Percentiles rank a stretch among this genome's conserved stretches.
These are phyloP conservation scores for Yamadazyma jaroonii DNA, from an alignment of 1,139 yeast species.

Conservation along the genomic window DNA sequence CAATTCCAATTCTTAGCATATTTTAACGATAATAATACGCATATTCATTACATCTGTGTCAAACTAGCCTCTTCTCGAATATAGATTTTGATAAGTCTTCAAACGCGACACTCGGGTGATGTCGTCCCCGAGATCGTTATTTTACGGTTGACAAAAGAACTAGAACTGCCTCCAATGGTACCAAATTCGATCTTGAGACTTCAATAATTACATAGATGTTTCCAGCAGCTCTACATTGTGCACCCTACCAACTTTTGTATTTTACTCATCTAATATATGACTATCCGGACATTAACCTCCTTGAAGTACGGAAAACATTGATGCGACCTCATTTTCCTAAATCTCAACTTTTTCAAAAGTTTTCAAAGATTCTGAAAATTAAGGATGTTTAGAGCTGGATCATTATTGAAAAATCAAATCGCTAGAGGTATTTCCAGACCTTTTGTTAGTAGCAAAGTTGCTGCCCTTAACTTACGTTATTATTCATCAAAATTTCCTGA, in stretches of 20 bases:
- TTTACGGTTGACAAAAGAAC: not conserved
- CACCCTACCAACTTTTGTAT: too few relatives aligned
- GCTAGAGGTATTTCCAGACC: conserved; percentile 1
- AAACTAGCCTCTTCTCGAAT: too few relatives aligned
- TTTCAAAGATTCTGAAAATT: conserved; percentile 1
- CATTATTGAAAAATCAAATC: conserved; percentile 1
- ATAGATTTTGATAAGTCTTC: conserved; percentile 1
- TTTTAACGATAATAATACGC: too few relatives aligned
- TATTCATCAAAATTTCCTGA: conserved; percentile 54
- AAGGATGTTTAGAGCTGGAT: conserved; percentile 3
- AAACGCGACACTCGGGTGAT: conserved; percentile 14
- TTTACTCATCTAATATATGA: not conserved
- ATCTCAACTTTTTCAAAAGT: conserved; percentile 1
- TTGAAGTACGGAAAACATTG: conserved; percentile 3
- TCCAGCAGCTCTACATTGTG: too few relatives aligned
- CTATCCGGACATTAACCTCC: conserved; percentile 4
- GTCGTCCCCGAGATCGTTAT: conserved; percentile 1
- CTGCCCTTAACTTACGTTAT: conserved; percentile 19
- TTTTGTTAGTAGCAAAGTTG: conserved; percentile 1
- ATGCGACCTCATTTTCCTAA: conserved; percentile 1
- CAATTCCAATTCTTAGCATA: too few relatives aligned
- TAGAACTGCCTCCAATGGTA: not conserved
- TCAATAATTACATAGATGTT: too few relatives aligned
- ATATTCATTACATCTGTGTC: not conserved
- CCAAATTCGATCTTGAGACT: too few relatives aligned